phyloP scores from a whole-genome alignment of 2,329 filamentous ascomycete genomes.

The Apiospora kogelbergensis region DNA sequence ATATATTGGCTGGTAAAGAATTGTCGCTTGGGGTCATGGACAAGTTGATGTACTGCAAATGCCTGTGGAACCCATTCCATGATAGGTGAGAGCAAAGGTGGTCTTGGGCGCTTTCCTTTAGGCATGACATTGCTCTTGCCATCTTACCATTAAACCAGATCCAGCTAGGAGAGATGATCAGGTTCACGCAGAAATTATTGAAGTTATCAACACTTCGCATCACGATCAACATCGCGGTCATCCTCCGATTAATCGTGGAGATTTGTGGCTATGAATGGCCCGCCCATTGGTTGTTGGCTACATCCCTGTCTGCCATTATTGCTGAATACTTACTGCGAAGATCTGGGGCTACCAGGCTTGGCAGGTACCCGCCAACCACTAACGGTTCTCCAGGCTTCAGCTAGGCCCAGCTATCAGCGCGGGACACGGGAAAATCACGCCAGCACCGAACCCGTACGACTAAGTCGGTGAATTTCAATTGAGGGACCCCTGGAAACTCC shows the following conservation, averaged over 20 bases:
- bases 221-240: neutral
- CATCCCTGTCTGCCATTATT: no score
- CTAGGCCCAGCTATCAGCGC: neutral
- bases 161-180: no score
- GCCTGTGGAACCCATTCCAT: no score
- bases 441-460: neutral
- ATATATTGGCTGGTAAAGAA: neutral
- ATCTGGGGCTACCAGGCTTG: slow-evolving; percentile 1
- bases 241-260: neutral
- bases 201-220: no score
- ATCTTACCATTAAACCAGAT: neutral
- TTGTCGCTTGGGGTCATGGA: neutral
- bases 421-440: neutral
- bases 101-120: neutral
- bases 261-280: neutral
- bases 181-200: no score
- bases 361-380: neutral
- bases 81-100: neutral
- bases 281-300: neutral
- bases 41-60: neutral
- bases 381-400: neutral
- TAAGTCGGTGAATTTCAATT: neutral
- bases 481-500: neutral
- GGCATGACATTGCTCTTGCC: neutral
- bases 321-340: neutral